phyloP scores from a whole-genome alignment of 2,329 filamentous ascomycete genomes.

The Cladophialophora immunda region DNA sequence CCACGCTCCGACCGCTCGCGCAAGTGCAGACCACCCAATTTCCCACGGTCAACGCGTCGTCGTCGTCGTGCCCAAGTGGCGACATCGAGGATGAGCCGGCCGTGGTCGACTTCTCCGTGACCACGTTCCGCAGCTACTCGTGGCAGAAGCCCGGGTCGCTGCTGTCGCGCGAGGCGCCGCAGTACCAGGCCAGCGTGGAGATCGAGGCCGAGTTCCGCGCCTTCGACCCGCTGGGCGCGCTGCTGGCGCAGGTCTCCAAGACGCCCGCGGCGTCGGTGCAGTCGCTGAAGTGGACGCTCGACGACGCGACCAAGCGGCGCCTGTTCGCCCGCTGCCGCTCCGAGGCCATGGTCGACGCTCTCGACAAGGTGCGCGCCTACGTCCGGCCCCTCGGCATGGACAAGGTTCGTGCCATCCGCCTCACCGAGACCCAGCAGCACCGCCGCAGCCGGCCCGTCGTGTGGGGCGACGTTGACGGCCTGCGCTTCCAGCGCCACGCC shows the following conservation, averaged over 20 bases:
- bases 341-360: constrained; percentile 25
- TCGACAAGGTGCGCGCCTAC: constrained; percentile 28
- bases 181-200: constrained; percentile 23
- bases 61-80: neutral
- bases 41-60: neutral
- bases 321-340: constrained; percentile 5
- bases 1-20: constrained; percentile 16
- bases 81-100: constrained; percentile 4
- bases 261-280: constrained; percentile 18
- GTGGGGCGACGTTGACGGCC: neutral
- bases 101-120: constrained; percentile 24
- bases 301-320: constrained; percentile 11
- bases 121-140: constrained; percentile 23
- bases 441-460: constrained; percentile 4
- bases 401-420: constrained; percentile 23
- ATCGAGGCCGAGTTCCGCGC: constrained; percentile 23
- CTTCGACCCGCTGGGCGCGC: constrained; percentile 23
- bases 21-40: neutral
- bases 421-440: constrained; percentile 13
- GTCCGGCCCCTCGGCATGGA: constrained; percentile 26
- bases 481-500: constrained; percentile 6
- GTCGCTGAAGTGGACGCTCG: constrained; percentile 24
- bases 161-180: constrained; percentile 6
- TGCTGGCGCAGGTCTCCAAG: constrained; percentile 25
- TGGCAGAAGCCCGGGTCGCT: constrained; percentile 20